These are phyloP conservation scores for Ophiostoma montium DNA, from an alignment of 2,329 filamentous ascomycete genomes.

Conservation along the genomic window DNA sequence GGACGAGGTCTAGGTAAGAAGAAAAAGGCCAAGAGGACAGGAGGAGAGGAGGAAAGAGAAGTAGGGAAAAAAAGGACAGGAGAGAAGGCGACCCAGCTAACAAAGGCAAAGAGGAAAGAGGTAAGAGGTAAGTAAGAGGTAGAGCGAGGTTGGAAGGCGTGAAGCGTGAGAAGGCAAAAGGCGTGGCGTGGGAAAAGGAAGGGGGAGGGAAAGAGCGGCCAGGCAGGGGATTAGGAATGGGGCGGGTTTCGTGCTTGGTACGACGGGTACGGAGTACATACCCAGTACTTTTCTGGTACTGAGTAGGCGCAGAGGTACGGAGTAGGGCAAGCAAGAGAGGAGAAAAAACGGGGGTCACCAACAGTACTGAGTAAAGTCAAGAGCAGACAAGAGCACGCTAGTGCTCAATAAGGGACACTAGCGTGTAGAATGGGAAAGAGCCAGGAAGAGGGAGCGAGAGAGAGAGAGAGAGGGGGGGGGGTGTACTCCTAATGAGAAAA, in stretches of 20 bases:
- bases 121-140: too few relatives aligned
- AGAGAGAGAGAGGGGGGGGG: background rate
- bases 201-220: background rate
- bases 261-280: too few relatives aligned
- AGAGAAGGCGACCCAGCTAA: background rate
- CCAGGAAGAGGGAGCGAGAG: background rate
- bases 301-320: background rate
- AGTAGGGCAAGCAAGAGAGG: background rate
- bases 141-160: background rate
- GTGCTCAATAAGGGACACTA: background rate
- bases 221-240: background rate
- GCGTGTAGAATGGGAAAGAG: background rate
- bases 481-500: too few relatives aligned
- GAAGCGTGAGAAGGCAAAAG: too few relatives aligned
- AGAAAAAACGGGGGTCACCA: background rate
- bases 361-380: background rate
- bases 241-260: too few relatives aligned
- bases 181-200: too few relatives aligned
- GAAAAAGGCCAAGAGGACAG: too few relatives aligned
- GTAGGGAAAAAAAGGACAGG: background rate
- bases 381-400: background rate
- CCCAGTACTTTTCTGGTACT: too few relatives aligned
- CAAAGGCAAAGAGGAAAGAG: too few relatives aligned
- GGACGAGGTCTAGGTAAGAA: too few relatives aligned
- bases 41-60: background rate